These are phyloP conservation scores for Gynostemma pentaphyllum DNA, from an alignment of 306 rosid genomes.

Conservation along the genomic window DNA sequence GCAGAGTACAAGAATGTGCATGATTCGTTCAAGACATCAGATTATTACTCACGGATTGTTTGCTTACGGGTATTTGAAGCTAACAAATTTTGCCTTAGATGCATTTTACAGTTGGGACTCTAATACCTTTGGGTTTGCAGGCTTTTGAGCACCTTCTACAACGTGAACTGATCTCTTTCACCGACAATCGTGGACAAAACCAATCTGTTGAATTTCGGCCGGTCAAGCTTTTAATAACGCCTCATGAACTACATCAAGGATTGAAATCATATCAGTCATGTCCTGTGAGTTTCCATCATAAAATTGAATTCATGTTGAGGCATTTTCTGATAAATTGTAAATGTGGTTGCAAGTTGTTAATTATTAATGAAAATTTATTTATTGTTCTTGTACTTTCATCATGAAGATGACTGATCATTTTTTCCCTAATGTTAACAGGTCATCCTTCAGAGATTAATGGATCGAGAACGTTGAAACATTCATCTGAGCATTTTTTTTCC, in stretches of 20 bases:
- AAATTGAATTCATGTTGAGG: not conserved
- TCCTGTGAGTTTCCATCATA: too few species aligned
- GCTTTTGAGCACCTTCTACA: conserved; percentile 85
- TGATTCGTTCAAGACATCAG: conserved; percentile 53
- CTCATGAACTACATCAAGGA: conserved; percentile 56
- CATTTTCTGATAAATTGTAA: not conserved
- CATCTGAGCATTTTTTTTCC: too few species aligned
- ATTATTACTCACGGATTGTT: conserved; percentile 47
- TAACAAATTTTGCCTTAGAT: too few species aligned
- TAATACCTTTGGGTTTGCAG: too few species aligned
- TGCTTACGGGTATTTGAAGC: conserved; percentile 54
- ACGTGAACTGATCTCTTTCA: conserved; percentile 56
- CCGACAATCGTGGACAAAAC: conserved; percentile 60
- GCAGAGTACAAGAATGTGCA: conserved; percentile 71
- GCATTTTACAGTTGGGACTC: too few species aligned
- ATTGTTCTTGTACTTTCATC: not conserved
- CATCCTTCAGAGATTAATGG: conserved; percentile 48
- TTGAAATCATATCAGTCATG: conserved; percentile 47
- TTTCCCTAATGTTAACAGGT: conserved; percentile 21
- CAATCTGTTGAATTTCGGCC: conserved; percentile 64
- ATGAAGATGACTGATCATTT: not conserved
- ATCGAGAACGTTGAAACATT: too few species aligned
- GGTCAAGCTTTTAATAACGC: conserved; percentile 67
- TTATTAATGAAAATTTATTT: not conserved
- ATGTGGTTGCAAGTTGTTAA: not conserved